phyloP scores from a whole-genome alignment of 1,139 yeast genomes.

The Blastobotrys illinoisensis region DNA sequence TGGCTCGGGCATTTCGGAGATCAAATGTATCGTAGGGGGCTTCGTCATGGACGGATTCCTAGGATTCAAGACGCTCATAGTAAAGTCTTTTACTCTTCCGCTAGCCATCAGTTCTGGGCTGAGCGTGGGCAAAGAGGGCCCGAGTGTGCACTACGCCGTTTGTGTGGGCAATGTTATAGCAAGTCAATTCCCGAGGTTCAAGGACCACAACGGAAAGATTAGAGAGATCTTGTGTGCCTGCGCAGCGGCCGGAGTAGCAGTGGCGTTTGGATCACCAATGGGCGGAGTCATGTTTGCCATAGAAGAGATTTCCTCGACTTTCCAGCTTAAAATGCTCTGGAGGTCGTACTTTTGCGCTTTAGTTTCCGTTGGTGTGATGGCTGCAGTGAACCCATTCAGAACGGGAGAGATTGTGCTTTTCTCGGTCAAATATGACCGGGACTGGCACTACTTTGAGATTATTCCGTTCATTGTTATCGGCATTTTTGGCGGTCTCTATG shows the following conservation, averaged over 20 bases:
- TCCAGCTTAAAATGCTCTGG: constrained; percentile 80
- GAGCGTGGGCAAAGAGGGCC: constrained; percentile 81
- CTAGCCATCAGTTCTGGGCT: constrained; percentile 79
- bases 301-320: constrained; percentile 69
- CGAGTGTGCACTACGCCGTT: constrained; percentile 80
- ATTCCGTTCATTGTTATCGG: constrained; percentile 78
- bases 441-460: constrained; percentile 84
- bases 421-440: constrained; percentile 75
- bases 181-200: constrained; percentile 43
- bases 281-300: constrained; percentile 89
- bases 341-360: constrained; percentile 87
- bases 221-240: constrained; percentile 74
- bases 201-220: constrained; percentile 36
- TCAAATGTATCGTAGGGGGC: constrained; percentile 91
- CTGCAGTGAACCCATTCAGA: constrained; percentile 77
- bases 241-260: constrained; percentile 89
- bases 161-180: constrained; percentile 71
- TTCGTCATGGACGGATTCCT: constrained; percentile 76
- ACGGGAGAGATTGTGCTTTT: constrained; percentile 92
- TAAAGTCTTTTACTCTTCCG: constrained; percentile 79
- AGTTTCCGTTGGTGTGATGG: constrained; percentile 74
- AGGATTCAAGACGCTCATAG: constrained; percentile 62
- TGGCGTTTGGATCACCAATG: constrained; percentile 90
- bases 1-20: constrained; percentile 95
- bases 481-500: constrained; percentile 86